phyloP scores from a whole-genome alignment of 2,329 filamentous ascomycete genomes.

The Exophiala dermatitidis region DNA sequence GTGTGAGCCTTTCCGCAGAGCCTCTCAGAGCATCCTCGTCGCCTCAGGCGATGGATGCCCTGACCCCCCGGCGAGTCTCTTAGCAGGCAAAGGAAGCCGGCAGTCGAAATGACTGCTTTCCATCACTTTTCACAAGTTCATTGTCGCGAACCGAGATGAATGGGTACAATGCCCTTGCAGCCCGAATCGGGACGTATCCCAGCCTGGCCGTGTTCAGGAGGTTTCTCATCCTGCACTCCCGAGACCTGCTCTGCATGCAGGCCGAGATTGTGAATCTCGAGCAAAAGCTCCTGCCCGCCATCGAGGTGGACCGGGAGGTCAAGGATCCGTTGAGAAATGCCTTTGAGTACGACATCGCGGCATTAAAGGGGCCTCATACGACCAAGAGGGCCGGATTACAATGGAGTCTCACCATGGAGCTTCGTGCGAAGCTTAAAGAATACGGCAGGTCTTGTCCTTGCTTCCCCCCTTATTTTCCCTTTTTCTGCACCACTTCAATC shows the following conservation, averaged over 20 bases:
- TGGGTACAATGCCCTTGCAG: conserved; percentile 21
- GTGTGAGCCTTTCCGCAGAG: no score
- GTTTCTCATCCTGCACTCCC: conserved; percentile 28
- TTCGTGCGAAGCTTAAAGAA: conserved; percentile 7
- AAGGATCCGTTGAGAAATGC: not conserved
- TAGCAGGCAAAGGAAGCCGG: no score
- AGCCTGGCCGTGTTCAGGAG: conserved; percentile 28
- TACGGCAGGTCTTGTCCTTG: not conserved
- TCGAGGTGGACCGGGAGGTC: conserved; percentile 5
- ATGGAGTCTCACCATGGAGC: conserved; percentile 2
- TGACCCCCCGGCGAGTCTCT: no score
- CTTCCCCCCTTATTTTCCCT: not conserved
- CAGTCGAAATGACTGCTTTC: no score
- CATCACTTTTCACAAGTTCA: not conserved
- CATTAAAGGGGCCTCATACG: conserved; percentile 5
- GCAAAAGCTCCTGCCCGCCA: conserved; percentile 1
- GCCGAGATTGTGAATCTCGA: conserved; percentile 29
- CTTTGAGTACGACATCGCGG: conserved; percentile 6
- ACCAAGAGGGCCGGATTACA: not conserved
- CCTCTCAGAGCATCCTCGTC: no score
- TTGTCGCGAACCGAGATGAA: not conserved
- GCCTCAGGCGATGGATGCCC: no score
- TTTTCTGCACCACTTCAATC: no score
- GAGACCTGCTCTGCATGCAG: conserved; percentile 30
- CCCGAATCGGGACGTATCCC: conserved; percentile 3